phyloP scores from a whole-genome alignment of 2,329 filamentous ascomycete genomes.

The Exophiala oligosperma region DNA sequence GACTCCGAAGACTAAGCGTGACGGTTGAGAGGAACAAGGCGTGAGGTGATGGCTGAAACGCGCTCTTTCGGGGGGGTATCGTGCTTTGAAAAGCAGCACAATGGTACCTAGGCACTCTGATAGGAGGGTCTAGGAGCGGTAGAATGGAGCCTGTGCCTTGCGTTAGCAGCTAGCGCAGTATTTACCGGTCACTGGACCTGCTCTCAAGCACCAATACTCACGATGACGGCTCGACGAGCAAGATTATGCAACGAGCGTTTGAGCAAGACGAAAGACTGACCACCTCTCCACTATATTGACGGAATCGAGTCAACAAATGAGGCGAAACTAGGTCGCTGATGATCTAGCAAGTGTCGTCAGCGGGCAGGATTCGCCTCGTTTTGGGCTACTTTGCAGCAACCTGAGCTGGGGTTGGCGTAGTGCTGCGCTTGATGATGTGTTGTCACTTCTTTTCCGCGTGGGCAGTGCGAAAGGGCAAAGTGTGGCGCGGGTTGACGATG shows the following conservation, averaged over 20 bases:
- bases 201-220: slow-evolving; percentile 27
- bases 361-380: slow-evolving; percentile 29
- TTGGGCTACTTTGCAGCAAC: slow-evolving; percentile 49
- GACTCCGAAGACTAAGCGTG: slow-evolving; percentile 20
- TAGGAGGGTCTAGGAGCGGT: slow-evolving; percentile 41
- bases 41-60: slow-evolving; percentile 17
- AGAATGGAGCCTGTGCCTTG: slow-evolving; percentile 42
- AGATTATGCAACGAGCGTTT: slow-evolving; percentile 8
- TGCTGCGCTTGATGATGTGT: slow-evolving; percentile 40
- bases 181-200: slow-evolving; percentile 43
- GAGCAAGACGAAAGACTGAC: slow-evolving; percentile 14
- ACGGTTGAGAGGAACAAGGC: slow-evolving; percentile 8
- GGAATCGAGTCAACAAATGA: slow-evolving; percentile 25
- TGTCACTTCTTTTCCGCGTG: slow-evolving; percentile 34
- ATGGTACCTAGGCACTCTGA: slow-evolving; percentile 33
- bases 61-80: slow-evolving; percentile 19
- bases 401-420: slow-evolving; percentile 37
- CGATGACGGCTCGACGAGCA: slow-evolving; percentile 6
- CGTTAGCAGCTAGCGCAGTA: slow-evolving; percentile 47
- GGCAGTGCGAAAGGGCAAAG: slow-evolving; percentile 5
- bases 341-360: slow-evolving; percentile 12
- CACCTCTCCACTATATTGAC: slow-evolving; percentile 23
- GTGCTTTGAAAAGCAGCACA: slow-evolving; percentile 20
- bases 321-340: slow-evolving; percentile 21
- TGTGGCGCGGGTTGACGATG: slow-evolving; percentile 24